A percentile compares a stretch with the other conserved stretches of the same genome.
phyloP scores from a whole-genome alignment of 1,139 yeast genomes.

The Suhomyces chickasaworum region DNA sequence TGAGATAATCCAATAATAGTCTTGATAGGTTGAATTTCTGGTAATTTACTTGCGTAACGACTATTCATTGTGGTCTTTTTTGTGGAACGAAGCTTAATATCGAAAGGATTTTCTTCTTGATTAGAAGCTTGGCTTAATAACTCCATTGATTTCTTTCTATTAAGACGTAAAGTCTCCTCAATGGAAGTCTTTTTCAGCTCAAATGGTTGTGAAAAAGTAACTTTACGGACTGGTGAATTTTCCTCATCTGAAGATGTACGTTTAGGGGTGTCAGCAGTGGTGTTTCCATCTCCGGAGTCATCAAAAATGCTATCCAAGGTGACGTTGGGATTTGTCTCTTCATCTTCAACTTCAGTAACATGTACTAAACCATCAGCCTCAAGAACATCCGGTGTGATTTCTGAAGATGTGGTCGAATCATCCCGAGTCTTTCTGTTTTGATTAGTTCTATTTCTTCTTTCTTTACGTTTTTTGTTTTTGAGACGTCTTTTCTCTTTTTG shows the following conservation, averaged over 20 bases:
- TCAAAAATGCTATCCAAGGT: slow-evolving; percentile 19
- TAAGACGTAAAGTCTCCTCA: slow-evolving; percentile 19
- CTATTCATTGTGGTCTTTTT: slow-evolving; percentile 31
- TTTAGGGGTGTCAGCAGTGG: slow-evolving; percentile 7
- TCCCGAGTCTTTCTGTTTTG: slow-evolving; percentile 9
- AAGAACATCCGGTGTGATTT: background rate
- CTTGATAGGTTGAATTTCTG: slow-evolving; percentile 38
- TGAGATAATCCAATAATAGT: slow-evolving; percentile 46
- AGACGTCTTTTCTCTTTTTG: slow-evolving; percentile 19
- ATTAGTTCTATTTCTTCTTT: slow-evolving; percentile 17
- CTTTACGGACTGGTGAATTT: slow-evolving; percentile 11
- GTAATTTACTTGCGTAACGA: slow-evolving; percentile 35
- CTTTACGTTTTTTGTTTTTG: slow-evolving; percentile 20
- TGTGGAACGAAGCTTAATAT: slow-evolving; percentile 35
- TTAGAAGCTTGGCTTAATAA: slow-evolving; percentile 13
- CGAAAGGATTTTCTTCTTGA: slow-evolving; percentile 27
- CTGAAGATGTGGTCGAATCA: background rate
- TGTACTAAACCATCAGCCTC: slow-evolving; percentile 5
- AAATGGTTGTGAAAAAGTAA: slow-evolving; percentile 7
- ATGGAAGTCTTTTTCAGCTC: slow-evolving; percentile 14
- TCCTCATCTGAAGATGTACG: slow-evolving; percentile 9
- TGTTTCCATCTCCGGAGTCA: slow-evolving; percentile 11
- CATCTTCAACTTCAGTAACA: slow-evolving; percentile 6
- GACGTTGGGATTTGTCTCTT: slow-evolving; percentile 12
- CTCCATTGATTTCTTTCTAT: slow-evolving; percentile 20